phyloP scores from a whole-genome alignment of 1,284 basidiomycete genomes.

The Ustilago loliicola region DNA sequence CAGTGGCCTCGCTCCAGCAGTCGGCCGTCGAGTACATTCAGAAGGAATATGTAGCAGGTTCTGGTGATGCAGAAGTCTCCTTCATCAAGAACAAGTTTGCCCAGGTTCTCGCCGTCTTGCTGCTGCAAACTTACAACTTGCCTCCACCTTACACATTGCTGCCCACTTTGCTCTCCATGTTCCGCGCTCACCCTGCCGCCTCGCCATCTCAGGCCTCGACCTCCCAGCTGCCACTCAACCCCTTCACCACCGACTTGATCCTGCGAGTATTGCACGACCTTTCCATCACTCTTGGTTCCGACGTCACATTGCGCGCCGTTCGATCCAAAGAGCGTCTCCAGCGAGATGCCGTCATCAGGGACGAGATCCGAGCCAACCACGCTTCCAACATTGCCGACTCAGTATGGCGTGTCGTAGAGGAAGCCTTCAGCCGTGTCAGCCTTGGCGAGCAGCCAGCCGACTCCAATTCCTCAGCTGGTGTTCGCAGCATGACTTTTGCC shows the following conservation, averaged over 20 bases:
- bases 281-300: slow-evolving; percentile 67
- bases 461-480: slow-evolving; percentile 64
- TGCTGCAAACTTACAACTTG: slow-evolving; percentile 90
- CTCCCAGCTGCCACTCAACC: slow-evolving; percentile 83
- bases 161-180: slow-evolving; percentile 71
- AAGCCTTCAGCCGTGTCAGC: slow-evolving; percentile 73
- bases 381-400: slow-evolving; percentile 88
- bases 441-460: slow-evolving; percentile 30
- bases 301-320: slow-evolving; percentile 66
- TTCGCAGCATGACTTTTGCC: slow-evolving; percentile 74
- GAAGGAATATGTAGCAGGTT: slow-evolving; percentile 62
- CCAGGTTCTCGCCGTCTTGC: slow-evolving; percentile 94
- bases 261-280: slow-evolving; percentile 68
- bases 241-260: slow-evolving; percentile 80
- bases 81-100: slow-evolving; percentile 95
- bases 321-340: slow-evolving; percentile 65
- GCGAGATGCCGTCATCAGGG: slow-evolving; percentile 67
- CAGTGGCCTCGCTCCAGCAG: slow-evolving; percentile 66
- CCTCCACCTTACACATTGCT: slow-evolving; percentile 81
- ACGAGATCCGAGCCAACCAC: slow-evolving; percentile 72
- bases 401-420: slow-evolving; percentile 84
- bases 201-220: slow-evolving; percentile 76
- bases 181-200: slow-evolving; percentile 72
- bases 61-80: slow-evolving; percentile 57
- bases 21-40: slow-evolving; percentile 63